Evolutionary conservation across 768 basidiomycete genomes (phyloP).

Genomic region (Suillus weaverae): DNA sequence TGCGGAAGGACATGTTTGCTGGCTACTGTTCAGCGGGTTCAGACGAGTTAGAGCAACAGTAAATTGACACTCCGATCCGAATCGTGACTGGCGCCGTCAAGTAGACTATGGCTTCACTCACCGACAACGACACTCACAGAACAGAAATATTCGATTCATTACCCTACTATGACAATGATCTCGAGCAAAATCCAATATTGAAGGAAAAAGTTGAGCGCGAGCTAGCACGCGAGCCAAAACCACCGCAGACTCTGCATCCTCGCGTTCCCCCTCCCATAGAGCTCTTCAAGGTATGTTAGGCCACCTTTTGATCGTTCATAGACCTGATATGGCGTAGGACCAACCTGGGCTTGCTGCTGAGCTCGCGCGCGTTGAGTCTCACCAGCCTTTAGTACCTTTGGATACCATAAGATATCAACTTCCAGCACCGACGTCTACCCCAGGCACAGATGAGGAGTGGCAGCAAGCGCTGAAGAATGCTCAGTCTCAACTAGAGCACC

Average conservation of each 20-base stretch:
- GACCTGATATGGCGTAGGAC: constrained; percentile 42
- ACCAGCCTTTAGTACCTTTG: constrained; percentile 62
- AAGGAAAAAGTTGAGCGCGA: constrained; percentile 78
- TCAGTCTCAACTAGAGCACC: constrained; percentile 82
- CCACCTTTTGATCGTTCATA: background rate
- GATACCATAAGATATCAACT: constrained; percentile 76
- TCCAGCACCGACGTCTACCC: constrained; percentile 60
- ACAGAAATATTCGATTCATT: constrained; percentile 71
- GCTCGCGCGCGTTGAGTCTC: constrained; percentile 69
- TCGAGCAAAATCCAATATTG: constrained; percentile 70
- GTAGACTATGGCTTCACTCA: constrained; percentile 25
- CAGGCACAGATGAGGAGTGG: constrained; percentile 78
- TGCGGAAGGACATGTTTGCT: constrained; percentile 45
- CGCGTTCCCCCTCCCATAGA: constrained; percentile 63
- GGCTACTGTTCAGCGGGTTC: constrained; percentile 17
- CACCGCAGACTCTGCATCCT: constrained; percentile 64
- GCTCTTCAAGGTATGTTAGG: constrained; percentile 67
- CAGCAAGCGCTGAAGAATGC: constrained; percentile 71
- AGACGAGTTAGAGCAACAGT: constrained; percentile 3
- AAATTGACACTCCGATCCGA: constrained; percentile 10
- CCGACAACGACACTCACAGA: constrained; percentile 14
- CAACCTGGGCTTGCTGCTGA: constrained; percentile 71
- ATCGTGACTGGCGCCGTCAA: constrained; percentile 7
- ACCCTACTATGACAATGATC: constrained; percentile 93
- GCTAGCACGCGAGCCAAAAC: constrained; percentile 67